phyloP scores from a whole-genome alignment of 768 basidiomycete genomes.

The Sistotremastrum niveocremeum region DNA sequence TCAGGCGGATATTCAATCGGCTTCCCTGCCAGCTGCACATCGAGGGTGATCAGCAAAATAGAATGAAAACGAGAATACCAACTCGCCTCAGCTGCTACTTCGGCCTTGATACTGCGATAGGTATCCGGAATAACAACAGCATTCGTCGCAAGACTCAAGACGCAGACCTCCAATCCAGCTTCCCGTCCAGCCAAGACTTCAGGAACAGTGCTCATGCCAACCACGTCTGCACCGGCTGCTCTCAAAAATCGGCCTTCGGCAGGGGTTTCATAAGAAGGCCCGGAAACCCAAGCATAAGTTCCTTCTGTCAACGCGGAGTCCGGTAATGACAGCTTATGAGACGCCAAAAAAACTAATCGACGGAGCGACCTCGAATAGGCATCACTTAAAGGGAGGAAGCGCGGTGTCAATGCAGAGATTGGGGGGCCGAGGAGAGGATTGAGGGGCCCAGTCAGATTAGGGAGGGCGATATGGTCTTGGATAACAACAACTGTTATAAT shows the following conservation, averaged over 20 bases:
- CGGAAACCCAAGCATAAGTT: conserved; percentile 80
- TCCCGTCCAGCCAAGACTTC: conserved; percentile 75
- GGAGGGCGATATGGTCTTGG: conserved; percentile 74
- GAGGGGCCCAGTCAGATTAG: conserved; percentile 55
- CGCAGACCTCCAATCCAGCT: conserved; percentile 62
- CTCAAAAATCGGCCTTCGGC: conserved; percentile 75
- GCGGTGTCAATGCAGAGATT: conserved; percentile 41
- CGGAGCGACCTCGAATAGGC: conserved; percentile 66
- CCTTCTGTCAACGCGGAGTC: conserved; percentile 59
- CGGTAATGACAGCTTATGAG: conserved; percentile 43
- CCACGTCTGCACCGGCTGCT: conserved; percentile 71
- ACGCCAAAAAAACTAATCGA: conserved; percentile 58
- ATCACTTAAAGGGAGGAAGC: conserved; percentile 76
- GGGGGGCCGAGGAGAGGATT: conserved; percentile 72
- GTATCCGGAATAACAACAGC: conserved; percentile 59
- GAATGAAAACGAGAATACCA: background rate
- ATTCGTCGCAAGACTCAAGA: conserved; percentile 78
- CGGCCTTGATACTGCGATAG: conserved; percentile 56
- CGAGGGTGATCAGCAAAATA: conserved; percentile 1
- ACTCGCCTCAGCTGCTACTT: conserved; percentile 65
- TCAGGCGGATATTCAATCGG: conserved; percentile 25
- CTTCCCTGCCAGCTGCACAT: conserved; percentile 46
- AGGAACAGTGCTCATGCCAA: conserved; percentile 88
- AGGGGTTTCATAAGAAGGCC: conserved; percentile 82
- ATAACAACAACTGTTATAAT: conserved; percentile 57